Base-by-base conservation (phyloP, 768 basidiomycete species). In the Russula olivacea region DNA sequence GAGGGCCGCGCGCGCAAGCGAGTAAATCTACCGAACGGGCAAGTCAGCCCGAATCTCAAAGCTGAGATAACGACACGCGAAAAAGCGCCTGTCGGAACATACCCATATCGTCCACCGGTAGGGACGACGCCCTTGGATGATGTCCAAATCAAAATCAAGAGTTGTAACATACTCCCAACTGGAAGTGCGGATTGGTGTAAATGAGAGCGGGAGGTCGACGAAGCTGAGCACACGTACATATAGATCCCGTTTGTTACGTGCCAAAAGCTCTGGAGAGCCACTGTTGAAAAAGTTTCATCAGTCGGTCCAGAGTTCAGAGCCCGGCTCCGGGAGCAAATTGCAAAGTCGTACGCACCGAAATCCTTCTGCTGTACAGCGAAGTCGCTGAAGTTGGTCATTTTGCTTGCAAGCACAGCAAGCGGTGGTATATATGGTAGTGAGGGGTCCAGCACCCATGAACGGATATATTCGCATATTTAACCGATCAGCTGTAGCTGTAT, bases 51-150 rank as follows among this genome's bases (percentile, higher is more conserved):
- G 2, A 12, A 4, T 12, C 23, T 25, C 36, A 36, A 36, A 14
- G 36, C 48, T 14, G 23, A 14, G 14, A 25, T 9, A 15, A 15
- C 28, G 6, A 28, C 12, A 23, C 12, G 11, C 4, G 17, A 21
- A 12, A 2, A 40, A 1, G 7, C 15, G 53, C 8, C 36, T 6
- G 34, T 34, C 4, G 11, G n/a, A 7, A 54, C 61, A 1, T 5
- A 61, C 61, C 61, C 55, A 61, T 57, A 61, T 57, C 19, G 61
- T 32, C 61, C 61, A 61, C n/a, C 49, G 48, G 49, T 61, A 61
- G 4, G 48, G 32, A 6, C 55, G 61, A 55, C 36, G 61, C 17
- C 38, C 36, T 34, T 25, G 34, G 28, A 61, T 15, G n/a, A 55
- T 17, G 28, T 48, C 14, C 6, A 14, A 25, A 14, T 54, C 53